Conservation (phyloP, 2,329 filamentous ascomycete genomes). For the Colletotrichum sp. region DNA sequence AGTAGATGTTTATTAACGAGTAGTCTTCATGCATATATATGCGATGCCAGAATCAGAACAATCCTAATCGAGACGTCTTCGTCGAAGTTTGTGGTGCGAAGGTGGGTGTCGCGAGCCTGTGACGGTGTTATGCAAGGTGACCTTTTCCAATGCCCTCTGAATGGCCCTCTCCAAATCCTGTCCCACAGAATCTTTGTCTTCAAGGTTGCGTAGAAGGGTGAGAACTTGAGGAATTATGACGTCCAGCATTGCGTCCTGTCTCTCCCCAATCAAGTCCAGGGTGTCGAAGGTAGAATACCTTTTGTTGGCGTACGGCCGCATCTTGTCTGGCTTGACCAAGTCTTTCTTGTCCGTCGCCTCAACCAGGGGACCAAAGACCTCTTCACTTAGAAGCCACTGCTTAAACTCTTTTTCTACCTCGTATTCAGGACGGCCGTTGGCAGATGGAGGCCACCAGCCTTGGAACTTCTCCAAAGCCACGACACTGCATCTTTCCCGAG, state of each 20-base stretch:
- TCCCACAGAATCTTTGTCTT: neutral
- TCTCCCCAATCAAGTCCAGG: neutral
- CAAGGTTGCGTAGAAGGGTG: neutral
- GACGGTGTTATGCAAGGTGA: neutral
- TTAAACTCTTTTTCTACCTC: neutral
- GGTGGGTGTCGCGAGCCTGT: neutral
- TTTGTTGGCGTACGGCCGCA: neutral
- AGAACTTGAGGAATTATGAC: neutral
- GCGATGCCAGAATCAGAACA: neutral
- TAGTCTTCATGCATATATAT: neutral
- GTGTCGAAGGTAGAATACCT: neutral
- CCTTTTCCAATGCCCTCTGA: neutral
- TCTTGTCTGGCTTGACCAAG: neutral
- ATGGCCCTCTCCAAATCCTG: neutral
- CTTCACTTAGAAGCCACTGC: neutral
- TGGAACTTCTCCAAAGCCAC: rapidly evolving
- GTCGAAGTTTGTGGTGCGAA: neutral
- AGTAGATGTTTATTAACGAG: rapidly evolving
- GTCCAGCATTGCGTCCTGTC: neutral
- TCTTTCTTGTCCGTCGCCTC: neutral
- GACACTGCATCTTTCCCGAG: neutral
- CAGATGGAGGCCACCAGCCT: neutral
- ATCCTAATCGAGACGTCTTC: neutral
- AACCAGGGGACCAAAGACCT: neutral
- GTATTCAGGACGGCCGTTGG: rapidly evolving